phyloP scores from a whole-genome alignment of 768 basidiomycete genomes.

The Russula ochroleuca region DNA sequence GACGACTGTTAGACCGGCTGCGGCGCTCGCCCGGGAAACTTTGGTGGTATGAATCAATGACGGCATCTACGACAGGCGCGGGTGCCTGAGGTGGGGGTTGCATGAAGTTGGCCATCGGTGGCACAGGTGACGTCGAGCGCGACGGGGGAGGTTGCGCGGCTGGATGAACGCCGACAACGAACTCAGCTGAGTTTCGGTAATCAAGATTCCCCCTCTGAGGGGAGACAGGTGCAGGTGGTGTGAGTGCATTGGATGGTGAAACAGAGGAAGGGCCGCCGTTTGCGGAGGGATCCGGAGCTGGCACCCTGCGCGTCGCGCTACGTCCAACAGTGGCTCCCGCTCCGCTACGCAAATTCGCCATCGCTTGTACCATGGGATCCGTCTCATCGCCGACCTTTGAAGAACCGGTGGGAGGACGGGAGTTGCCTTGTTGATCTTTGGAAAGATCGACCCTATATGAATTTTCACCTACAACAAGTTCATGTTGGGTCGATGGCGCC shows the following conservation, averaged over 20 bases:
- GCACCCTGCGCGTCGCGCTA: conserved; percentile 29
- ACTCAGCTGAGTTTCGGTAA: conserved; percentile 70
- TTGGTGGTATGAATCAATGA: conserved; percentile 73
- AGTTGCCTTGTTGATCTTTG: conserved; percentile 57
- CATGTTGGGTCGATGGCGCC: conserved; percentile 31
- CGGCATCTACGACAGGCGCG: conserved; percentile 60
- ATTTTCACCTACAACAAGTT: conserved; percentile 64
- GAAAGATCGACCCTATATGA: conserved; percentile 63
- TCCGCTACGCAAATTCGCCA: conserved; percentile 34
- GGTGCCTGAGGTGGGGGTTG: conserved; percentile 47
- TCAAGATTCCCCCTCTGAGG: conserved; percentile 42
- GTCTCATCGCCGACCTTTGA: conserved; percentile 34
- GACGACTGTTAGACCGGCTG: conserved; percentile 43
- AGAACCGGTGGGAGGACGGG: conserved; percentile 1
- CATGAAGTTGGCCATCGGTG: conserved; percentile 72
- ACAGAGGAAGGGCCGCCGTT: conserved; percentile 5
- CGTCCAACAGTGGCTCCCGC: conserved; percentile 34
- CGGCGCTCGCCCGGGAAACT: conserved; percentile 81
- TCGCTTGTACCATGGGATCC: conserved; percentile 40
- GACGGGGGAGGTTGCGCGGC: conserved; percentile 43
- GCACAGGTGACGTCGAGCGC: conserved; percentile 69
- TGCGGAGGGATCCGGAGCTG: conserved; percentile 13
- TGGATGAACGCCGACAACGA: conserved; percentile 77
- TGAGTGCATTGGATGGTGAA: conserved; percentile 19
- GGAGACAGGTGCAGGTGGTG: conserved; percentile 28